Evolutionary conservation across 148 eudicot species (phyloP).

Genomic region (Tetragonia tetragonoides): DNA sequence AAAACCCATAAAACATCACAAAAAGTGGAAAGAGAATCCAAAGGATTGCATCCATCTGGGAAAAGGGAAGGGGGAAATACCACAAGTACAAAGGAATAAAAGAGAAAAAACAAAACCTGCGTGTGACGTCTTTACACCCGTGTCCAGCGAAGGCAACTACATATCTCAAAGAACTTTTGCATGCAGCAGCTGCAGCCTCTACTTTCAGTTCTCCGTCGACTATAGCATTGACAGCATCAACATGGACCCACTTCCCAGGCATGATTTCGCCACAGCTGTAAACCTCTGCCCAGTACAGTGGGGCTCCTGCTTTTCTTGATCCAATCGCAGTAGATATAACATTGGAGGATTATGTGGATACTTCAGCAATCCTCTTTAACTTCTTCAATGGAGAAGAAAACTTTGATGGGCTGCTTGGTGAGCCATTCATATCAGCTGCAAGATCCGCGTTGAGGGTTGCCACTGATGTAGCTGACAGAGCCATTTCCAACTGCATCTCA

Average conservation of each 20-base stretch:
- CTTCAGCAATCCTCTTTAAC: slow-evolving; percentile 48
- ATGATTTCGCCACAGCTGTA: slow-evolving; percentile 74
- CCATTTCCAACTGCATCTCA: slow-evolving; percentile 92
- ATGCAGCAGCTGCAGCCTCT: slow-evolving; percentile 87
- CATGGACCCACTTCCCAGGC: slow-evolving; percentile 95
- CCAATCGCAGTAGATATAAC: slow-evolving; percentile 88
- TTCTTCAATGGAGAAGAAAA: slow-evolving; percentile 44
- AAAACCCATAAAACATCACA: not conserved
- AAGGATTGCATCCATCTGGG: not conserved
- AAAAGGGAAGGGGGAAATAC: too few relatives aligned
- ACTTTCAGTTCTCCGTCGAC: slow-evolving; percentile 82
- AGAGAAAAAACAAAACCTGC: slow-evolving; percentile 55
- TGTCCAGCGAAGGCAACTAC: slow-evolving; percentile 90
- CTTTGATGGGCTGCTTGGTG: slow-evolving; percentile 26
- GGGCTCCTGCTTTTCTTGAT: slow-evolving; percentile 82
- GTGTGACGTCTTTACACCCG: slow-evolving; percentile 98
- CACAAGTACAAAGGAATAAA: not conserved
- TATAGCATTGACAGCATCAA: slow-evolving; percentile 81
- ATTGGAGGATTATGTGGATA: slow-evolving; percentile 42
- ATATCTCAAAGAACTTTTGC: slow-evolving; percentile 82
- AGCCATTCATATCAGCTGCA: slow-evolving; percentile 23
- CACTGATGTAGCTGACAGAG: slow-evolving; percentile 67
- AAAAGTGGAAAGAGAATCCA: not conserved
- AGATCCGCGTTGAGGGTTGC: slow-evolving; percentile 26
- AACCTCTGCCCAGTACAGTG: slow-evolving; percentile 95